These are phyloP conservation scores for Gastrolobium bilobum DNA, from an alignment of 306 rosid genomes.

Conservation along the genomic window DNA sequence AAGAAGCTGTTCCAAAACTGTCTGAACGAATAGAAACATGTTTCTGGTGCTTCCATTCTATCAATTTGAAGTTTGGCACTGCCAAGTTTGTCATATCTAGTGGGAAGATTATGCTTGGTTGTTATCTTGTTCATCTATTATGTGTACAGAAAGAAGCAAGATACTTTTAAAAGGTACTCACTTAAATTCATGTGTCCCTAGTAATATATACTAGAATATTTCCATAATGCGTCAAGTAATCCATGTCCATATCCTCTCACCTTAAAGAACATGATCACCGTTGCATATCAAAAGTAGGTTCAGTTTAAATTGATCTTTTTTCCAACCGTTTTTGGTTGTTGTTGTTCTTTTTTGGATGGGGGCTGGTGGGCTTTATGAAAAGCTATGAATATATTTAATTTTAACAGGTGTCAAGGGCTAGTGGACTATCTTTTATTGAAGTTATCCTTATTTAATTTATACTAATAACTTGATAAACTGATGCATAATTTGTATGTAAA, in stretches of 20 bases:
- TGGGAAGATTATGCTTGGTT: conserved; percentile 69
- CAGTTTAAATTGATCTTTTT: conserved; percentile 15
- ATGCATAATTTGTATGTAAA: not conserved
- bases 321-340: conserved; percentile 17
- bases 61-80: conserved; percentile 76
- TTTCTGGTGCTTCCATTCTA: conserved; percentile 72
- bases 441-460: conserved; percentile 22
- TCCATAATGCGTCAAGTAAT: not conserved
- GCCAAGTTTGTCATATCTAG: conserved; percentile 65
- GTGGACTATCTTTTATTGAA: conserved; percentile 33
- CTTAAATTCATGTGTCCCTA: not conserved
- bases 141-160: conserved; percentile 66
- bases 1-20: conserved; percentile 57
- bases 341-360: not conserved
- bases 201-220: not conserved
- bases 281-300: conserved; percentile 12
- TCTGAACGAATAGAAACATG: conserved; percentile 67
- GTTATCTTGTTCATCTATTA: conserved; percentile 62
- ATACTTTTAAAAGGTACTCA: conserved; percentile 68
- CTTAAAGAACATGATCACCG: not conserved
- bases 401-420: not conserved
- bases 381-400: conserved; percentile 9
- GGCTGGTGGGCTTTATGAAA: not conserved
- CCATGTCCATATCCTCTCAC: conserved; percentile 21
- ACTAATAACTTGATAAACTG: not conserved